Base-by-base conservation (phyloP, 768 basidiomycete species). In the Leucocoprinus birnbaumii region DNA sequence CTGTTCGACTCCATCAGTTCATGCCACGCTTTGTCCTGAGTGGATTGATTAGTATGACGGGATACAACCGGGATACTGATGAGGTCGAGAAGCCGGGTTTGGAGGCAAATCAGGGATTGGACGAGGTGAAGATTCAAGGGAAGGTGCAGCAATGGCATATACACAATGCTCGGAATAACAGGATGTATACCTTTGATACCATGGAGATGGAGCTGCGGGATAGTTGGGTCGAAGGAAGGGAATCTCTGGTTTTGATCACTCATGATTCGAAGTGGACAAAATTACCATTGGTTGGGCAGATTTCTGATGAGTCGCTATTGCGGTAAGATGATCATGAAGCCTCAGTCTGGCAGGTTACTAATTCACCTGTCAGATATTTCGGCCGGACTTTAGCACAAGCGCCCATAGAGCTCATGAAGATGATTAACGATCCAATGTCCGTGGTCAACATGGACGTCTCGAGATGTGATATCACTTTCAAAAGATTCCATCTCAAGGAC, bases 221-320 rank as follows among this genome's bases (percentile, higher is more conserved):
- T 11, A 40, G n/a, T 10, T 18, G 45, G 9, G 46, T 27, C 27
- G 52, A 38, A n/a, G 43, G 22, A 10, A 35, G 24, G 41, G 24
- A 22, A 13, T 27, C 45, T 27, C 25, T 41, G 13, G 24, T 38
- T 25, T 25, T 54, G 21, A 40, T 48, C 27, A 19, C 46, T 3
- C 46, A 40, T 10, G 25, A 47, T 18, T 54, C 46, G 27, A 47
- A 37, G 18, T 54, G 45, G 53, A 25, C 18, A 9, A 47, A 47
- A 19, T 54, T 40, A 22, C 45, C 37, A 14, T 14, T 48, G 18
- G 24, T 48, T 22, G 57, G 38, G 46, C 38, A 49, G n/a, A 22
- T 22, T 9, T 5, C 26, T 38, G 46, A 44, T 19, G 19, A 22
- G 41, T 44, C 48, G 35, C 14, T 27, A 37, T 27, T 54, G 24